These are phyloP conservation scores for Solanum okadae DNA, from an alignment of 257 asterid species.

Conservation along the genomic window DNA sequence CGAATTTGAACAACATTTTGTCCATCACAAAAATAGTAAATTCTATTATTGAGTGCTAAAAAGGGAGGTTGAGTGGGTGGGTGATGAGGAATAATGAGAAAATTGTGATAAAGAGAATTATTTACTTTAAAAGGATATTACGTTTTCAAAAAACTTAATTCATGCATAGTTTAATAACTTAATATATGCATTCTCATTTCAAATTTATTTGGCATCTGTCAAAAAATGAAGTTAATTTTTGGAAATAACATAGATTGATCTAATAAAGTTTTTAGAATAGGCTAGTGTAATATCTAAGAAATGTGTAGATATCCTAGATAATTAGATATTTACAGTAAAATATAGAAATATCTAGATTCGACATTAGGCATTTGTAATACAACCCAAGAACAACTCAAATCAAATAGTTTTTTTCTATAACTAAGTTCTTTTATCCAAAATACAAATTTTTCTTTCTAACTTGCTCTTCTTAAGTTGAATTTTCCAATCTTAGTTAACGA, in stretches of 20 bases:
- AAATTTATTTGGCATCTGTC: no score
- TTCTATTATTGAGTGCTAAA: background rate
- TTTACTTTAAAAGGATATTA: background rate
- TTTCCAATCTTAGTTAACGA: background rate
- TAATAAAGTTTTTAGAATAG: background rate
- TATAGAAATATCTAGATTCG: fast-evolving
- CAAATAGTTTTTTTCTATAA: no score
- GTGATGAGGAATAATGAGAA: background rate
- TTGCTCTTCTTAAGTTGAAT: no score
- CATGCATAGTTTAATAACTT: background rate
- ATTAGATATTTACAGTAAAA: background rate
- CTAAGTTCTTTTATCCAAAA: background rate
- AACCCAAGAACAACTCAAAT: background rate
- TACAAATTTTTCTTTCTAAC: no score
- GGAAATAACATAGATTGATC: background rate
- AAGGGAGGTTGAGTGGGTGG: background rate
- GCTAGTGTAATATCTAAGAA: background rate
- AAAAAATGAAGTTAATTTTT: no score
- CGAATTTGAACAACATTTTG: background rate
- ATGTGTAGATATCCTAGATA: background rate
- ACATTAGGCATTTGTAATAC: no score
- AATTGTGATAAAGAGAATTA: background rate
- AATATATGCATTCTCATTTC: background rate
- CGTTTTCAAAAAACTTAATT: background rate
- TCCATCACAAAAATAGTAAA: background rate